These are phyloP conservation scores for Hamamelis virginiana DNA, from an alignment of 164 flowering plant species.

Conservation along the genomic window DNA sequence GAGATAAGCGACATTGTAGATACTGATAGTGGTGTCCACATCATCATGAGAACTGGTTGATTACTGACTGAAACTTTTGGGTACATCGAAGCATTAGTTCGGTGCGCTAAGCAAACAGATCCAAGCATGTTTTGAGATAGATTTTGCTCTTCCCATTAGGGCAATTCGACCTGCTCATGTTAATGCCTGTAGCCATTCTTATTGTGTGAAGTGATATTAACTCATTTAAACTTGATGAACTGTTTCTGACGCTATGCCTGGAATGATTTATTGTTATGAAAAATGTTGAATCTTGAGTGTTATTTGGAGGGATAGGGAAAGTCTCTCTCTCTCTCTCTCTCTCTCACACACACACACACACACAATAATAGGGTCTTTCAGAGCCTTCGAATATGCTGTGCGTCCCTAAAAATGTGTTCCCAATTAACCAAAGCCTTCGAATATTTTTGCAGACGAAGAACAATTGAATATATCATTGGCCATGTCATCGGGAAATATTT, in stretches of 20 bases:
- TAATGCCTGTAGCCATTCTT: not conserved
- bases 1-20: slow-evolving; percentile 95
- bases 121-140: not conserved
- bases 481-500: too few relatives aligned
- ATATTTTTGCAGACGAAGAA: too few relatives aligned
- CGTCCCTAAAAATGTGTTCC: too few relatives aligned
- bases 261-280: not conserved
- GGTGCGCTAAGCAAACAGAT: not conserved
- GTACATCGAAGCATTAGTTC: not conserved
- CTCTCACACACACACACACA: too few relatives aligned
- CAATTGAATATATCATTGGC: too few relatives aligned
- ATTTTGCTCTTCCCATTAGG: not conserved
- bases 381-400: too few relatives aligned
- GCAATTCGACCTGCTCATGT: not conserved
- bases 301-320: too few relatives aligned
- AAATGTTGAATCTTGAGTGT: not conserved
- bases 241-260: not conserved
- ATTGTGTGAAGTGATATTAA: not conserved
- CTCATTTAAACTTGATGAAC: not conserved
- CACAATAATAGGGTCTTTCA: too few relatives aligned
- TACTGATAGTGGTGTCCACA: slow-evolving; percentile 91
- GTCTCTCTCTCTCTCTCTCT: not conserved
- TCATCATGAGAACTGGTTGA: slow-evolving; percentile 81
- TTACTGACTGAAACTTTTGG: not conserved
- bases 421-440: too few relatives aligned